These are phyloP conservation scores for Rhodomyrtus psidioides DNA, from an alignment of 441 rosid genomes.

Conservation along the genomic window DNA sequence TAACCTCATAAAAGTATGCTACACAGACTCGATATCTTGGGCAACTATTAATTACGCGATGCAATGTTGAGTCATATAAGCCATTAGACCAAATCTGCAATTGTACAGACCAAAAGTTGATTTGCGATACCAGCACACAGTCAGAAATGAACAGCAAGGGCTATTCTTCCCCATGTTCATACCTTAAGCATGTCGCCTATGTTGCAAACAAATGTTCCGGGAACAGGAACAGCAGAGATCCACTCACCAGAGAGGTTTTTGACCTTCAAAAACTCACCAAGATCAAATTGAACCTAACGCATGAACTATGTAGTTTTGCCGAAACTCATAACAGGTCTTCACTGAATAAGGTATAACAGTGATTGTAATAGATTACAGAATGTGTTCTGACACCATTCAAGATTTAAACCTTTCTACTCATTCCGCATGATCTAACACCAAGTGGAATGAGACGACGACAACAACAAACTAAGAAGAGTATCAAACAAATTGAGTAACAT, in stretches of 20 bases:
- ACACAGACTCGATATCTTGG: conserved; percentile 54
- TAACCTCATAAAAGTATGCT: conserved; percentile 79
- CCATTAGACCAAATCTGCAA: conserved; percentile 74
- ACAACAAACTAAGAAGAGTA: not conserved
- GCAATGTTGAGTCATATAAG: conserved; percentile 70
- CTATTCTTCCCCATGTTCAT: not conserved
- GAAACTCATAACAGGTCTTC: not conserved
- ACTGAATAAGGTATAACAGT: not conserved
- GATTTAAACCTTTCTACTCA: not conserved
- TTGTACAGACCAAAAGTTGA: not conserved
- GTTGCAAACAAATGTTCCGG: conserved; percentile 85
- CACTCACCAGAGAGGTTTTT: conserved; percentile 66
- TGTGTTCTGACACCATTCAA: not conserved
- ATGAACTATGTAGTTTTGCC: not conserved
- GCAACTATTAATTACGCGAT: conserved; percentile 56
- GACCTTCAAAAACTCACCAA: conserved; percentile 37
- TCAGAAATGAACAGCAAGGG: not conserved
- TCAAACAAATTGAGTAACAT: not conserved
- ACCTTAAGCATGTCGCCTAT: conserved; percentile 95
- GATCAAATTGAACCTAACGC: not conserved
- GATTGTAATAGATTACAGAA: not conserved
- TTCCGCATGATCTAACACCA: not conserved
- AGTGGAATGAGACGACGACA: not conserved
- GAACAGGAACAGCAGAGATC: conserved; percentile 80
- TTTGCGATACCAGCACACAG: not conserved